Evolutionary conservation across 441 rosid species (phyloP).

Genomic region (Euphorbia celastroides): DNA sequence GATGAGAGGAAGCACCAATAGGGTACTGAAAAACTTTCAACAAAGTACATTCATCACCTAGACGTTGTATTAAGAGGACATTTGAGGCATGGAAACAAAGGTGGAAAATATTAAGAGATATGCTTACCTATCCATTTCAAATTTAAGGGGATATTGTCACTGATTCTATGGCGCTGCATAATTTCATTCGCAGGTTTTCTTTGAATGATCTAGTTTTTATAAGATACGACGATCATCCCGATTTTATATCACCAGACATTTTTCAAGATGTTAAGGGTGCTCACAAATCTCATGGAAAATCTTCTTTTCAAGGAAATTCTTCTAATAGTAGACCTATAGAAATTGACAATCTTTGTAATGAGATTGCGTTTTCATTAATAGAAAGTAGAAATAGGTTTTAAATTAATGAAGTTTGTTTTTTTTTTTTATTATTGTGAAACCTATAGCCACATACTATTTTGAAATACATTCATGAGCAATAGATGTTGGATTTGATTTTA

Average conservation of each 20-base stretch:
- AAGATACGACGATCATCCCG: not conserved
- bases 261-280: not conserved
- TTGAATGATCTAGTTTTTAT: not conserved
- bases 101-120: not conserved
- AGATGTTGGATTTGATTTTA: too few relatives aligned
- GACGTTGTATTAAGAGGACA: conserved; percentile 2
- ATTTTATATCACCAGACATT: not conserved
- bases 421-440: too few relatives aligned
- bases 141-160: not conserved
- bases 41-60: not conserved
- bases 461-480: too few relatives aligned
- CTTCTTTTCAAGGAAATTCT: not conserved
- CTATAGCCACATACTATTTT: too few relatives aligned
- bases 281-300: not conserved
- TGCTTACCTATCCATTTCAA: not conserved
- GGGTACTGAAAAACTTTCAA: not conserved
- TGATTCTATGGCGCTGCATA: not conserved
- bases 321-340: not conserved
- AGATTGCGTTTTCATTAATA: not conserved
- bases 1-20: not conserved
- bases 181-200: not conserved
- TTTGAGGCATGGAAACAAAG: not conserved
- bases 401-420: too few relatives aligned
- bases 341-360: not conserved
- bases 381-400: not conserved